A percentile compares a stretch with the other conserved stretches of the same genome.
Evolutionary conservation across 257 asterid species (phyloP).

Genomic region (Solanum microdontum): DNA sequence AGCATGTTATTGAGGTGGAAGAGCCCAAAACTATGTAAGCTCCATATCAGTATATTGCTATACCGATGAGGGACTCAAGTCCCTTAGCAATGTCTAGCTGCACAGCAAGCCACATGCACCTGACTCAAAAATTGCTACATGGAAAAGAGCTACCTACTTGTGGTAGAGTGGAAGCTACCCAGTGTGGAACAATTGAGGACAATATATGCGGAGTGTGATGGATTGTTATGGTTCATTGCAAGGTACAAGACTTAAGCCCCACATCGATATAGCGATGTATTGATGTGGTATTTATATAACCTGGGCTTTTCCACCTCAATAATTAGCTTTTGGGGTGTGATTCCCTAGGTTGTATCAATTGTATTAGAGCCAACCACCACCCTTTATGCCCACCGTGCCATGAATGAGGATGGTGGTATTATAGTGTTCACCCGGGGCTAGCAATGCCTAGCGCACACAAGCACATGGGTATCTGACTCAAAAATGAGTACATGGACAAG

Average conservation of each 20-base stretch:
- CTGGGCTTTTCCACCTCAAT: not conserved
- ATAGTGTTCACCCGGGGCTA: not conserved
- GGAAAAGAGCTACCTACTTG: not conserved
- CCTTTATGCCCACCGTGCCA: not conserved
- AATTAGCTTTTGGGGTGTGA: not conserved
- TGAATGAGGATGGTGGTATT: not conserved
- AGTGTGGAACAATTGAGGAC: not conserved
- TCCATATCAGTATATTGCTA: too few relatives aligned
- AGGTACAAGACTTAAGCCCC: not conserved
- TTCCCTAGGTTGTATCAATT: not conserved
- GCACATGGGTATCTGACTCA: too few relatives aligned
- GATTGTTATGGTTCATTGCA: not conserved
- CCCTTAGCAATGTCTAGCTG: too few relatives aligned
- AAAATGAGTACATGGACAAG: not conserved
- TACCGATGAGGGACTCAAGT: too few relatives aligned
- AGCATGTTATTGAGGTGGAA: too few relatives aligned
- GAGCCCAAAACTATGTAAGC: too few relatives aligned
- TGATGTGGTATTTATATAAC: not conserved
- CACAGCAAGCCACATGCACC: too few relatives aligned
- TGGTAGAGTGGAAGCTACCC: not conserved
- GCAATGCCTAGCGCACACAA: not conserved
- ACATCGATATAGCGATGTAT: not conserved
- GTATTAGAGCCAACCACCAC: not conserved
- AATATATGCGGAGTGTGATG: not conserved
- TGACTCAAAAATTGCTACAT: not conserved